Percentiles rank a stretch among this genome's conserved stretches.
Evolutionary conservation across 805 yeast species (phyloP).

Genomic region (Kuraishia cidri): DNA sequence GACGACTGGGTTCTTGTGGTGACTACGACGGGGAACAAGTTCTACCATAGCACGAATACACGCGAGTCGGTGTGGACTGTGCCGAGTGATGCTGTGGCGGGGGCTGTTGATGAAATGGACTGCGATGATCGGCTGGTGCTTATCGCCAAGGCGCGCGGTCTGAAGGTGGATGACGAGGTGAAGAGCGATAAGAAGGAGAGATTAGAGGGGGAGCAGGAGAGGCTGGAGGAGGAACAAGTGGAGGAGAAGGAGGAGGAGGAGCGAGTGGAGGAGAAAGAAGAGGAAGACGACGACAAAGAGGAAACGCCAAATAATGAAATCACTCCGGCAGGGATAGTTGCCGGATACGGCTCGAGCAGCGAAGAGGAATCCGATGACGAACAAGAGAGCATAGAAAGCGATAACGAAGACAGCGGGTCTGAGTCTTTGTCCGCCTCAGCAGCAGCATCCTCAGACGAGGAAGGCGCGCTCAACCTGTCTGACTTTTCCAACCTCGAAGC

Average conservation of each 20-base stretch:
- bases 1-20: conserved; percentile 12
- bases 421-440: too few species aligned
- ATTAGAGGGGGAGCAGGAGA: not conserved
- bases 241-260: not conserved
- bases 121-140: conserved; percentile 5
- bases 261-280: not conserved
- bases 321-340: not conserved
- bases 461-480: not conserved
- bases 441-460: conserved; percentile 1
- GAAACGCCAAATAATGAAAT: too few species aligned
- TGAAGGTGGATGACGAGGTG: conserved; percentile 6
- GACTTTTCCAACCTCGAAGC: not conserved
- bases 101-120: conserved; percentile 3
- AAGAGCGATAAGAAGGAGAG: not conserved
- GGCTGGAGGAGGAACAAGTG: conserved; percentile 1
- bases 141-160: conserved; percentile 6
- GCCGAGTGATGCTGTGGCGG: conserved; percentile 1
- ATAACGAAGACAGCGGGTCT: not conserved
- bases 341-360: conserved; percentile 2
- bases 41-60: conserved; percentile 9
- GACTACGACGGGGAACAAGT: conserved; percentile 13
- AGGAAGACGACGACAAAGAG: not conserved
- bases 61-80: conserved; percentile 14
- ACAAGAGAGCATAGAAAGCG: conserved; percentile 5
- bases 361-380: conserved; percentile 16